Evolutionary conservation across 495 filamentous ascomycete species (phyloP).

Genomic region (Lophiotrema nucula): DNA sequence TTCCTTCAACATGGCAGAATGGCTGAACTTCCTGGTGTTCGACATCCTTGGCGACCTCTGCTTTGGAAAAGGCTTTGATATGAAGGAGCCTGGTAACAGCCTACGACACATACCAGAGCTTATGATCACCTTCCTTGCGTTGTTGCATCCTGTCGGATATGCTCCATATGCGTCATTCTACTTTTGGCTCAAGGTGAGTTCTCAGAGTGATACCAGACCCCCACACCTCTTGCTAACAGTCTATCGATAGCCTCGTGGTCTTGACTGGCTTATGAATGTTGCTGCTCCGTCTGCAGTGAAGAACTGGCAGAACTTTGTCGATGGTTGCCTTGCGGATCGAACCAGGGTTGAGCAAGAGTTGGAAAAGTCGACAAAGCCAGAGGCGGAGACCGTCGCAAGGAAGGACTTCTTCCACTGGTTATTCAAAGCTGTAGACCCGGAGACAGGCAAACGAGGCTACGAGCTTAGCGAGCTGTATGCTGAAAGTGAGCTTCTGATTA

Average conservation of each 20-base stretch:
- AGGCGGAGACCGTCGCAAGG: neutral
- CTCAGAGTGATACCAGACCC: too few species aligned
- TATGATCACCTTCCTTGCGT: conserved; percentile 22
- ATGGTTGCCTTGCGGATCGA: neutral
- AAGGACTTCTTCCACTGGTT: conserved; percentile 4
- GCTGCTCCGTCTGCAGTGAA: neutral
- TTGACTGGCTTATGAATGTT: neutral
- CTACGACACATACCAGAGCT: conserved; percentile 31
- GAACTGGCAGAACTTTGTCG: conserved; percentile 1
- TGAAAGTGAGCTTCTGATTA: neutral
- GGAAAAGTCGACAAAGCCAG: neutral
- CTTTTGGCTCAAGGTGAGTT: neutral
- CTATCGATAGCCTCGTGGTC: neutral
- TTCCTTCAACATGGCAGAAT: conserved; percentile 53
- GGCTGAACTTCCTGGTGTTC: conserved; percentile 64
- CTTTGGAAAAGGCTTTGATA: conserved; percentile 64
- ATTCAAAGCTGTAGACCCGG: neutral
- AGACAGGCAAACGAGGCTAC: conserved; percentile 1
- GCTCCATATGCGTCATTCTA: neutral
- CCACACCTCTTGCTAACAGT: too few species aligned
- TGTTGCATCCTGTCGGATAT: conserved; percentile 9
- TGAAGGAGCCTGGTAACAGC: conserved; percentile 20
- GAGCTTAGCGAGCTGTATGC: conserved; percentile 1
- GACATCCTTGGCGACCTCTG: conserved; percentile 69
- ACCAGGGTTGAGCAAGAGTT: neutral